Evolutionary conservation across 2,329 filamentous ascomycete genomes (phyloP).

Genomic region (Leptosphaerulina australis): DNA sequence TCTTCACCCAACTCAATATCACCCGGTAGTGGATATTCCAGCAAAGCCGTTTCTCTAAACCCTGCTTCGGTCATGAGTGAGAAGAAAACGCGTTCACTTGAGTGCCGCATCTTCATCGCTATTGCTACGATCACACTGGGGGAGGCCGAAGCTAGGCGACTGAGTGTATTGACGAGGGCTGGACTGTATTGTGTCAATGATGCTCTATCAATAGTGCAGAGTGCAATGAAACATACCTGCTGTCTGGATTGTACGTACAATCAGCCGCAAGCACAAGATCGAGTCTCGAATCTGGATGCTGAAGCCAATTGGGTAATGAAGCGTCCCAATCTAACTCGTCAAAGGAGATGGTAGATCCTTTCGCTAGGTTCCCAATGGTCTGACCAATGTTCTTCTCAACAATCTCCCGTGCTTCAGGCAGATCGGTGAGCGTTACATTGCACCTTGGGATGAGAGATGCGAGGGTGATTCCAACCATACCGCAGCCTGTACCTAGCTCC

Average conservation of each 20-base stretch:
- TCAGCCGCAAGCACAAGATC: conserved; percentile 71
- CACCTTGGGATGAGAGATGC: conserved; percentile 59
- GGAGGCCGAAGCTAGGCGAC: conserved; percentile 56
- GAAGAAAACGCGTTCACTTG: conserved; percentile 70
- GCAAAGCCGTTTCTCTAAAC: conserved; percentile 28
- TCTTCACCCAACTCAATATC: conserved; percentile 37
- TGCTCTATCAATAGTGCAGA: background rate
- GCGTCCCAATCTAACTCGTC: conserved; percentile 68
- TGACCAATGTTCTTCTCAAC: conserved; percentile 60
- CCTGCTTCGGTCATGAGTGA: conserved; percentile 53
- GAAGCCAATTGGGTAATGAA: conserved; percentile 49
- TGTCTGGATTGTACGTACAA: conserved; percentile 75
- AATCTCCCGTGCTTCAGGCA: conserved; percentile 68
- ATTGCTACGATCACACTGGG: conserved; percentile 61
- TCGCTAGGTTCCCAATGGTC: conserved; percentile 49
- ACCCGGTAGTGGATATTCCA: conserved; percentile 33
- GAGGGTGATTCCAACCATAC: conserved; percentile 68
- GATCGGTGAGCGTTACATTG: conserved; percentile 67
- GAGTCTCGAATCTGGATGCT: conserved; percentile 37
- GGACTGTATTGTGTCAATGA: conserved; percentile 48
- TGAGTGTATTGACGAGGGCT: conserved; percentile 65
- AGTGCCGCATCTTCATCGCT: conserved; percentile 70
- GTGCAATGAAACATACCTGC: conserved; percentile 41
- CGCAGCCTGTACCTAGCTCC: conserved; percentile 72
- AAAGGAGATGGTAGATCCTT: conserved; percentile 55